Base-by-base conservation (phyloP, 169 alveolate species). In the Babesia bigemina region DNA sequence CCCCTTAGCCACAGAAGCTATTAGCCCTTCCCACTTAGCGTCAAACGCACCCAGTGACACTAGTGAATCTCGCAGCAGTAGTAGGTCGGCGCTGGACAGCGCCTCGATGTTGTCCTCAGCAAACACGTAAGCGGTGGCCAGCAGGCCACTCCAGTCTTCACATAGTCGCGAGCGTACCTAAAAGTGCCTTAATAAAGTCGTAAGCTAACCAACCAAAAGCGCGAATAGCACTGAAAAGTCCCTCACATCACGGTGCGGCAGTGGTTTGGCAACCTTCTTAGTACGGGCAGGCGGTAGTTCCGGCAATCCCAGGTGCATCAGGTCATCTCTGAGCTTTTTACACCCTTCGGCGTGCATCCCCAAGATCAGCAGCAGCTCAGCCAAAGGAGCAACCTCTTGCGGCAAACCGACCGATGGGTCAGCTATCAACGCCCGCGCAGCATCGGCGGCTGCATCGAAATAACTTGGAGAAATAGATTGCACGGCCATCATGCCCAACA, bases 1-100 rank as follows among this genome's bases (percentile, higher is more conserved):
- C 4, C 86, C 86, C 63, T 76, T 76, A 4, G 86, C 78, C 47
- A 76, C 39, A 19, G 69, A 59, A n/a, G 45, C 60, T 16, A 76
- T 56, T 28, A 76, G 8, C 9, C 61, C 77, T 13, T 56, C 63
- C 63, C 65, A 63, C 33, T 65, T 50, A 29, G 19, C 66, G 63
- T 66, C 70, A 39, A 56, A 70, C 13, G 75, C 67, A 13, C 57
- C 70, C 7, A 76, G 47, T 2, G 63, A 6, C 6, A 65, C 86
- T 4, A 76, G 49, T 19, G 78, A 55, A 48, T 45, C 62, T 12
- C 70, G 63, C 39, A 76, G 24, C 4, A 76, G 29, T n/a, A 48
- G 60, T 44, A 76, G 56, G 39, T 76, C 86, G 10, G 60, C 39
- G 45, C 56, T 67, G 19, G 76, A 67, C 19, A 67, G 42, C 49